Conservation (phyloP, 106 monocot genomes). For the Xerophyta viscosa region DNA sequence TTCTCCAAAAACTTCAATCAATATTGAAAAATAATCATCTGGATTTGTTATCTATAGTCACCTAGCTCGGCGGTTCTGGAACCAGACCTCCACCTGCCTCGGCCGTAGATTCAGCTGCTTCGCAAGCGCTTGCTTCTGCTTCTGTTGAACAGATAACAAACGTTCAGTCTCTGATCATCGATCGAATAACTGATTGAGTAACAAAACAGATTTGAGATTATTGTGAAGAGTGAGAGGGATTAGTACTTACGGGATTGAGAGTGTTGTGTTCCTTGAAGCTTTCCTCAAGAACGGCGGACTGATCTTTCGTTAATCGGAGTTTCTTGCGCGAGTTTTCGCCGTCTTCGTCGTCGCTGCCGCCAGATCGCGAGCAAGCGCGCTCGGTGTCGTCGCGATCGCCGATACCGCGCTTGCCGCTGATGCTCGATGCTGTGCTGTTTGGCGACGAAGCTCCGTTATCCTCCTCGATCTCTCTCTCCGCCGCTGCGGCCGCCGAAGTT, state of each 20-base stretch:
- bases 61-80: constrained; percentile 84
- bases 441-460: constrained; percentile 31
- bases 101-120: constrained; percentile 60
- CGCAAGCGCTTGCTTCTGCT: constrained; percentile 69
- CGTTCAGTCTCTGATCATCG: neutral
- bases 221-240: too few species aligned
- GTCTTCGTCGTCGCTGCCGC: constrained; percentile 43
- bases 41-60: neutral
- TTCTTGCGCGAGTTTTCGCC: constrained; percentile 66
- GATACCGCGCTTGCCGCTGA: too few species aligned
- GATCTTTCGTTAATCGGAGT: constrained; percentile 68
- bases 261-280: constrained; percentile 84
- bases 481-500: constrained; percentile 7
- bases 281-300: constrained; percentile 65
- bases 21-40: neutral
- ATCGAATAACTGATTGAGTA: neutral
- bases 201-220: neutral
- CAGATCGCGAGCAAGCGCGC: constrained; percentile 10
- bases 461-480: constrained; percentile 19
- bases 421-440: constrained; percentile 24
- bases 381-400: constrained; percentile 16
- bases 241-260: constrained; percentile 56
- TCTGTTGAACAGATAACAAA: constrained; percentile 22
- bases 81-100: constrained; percentile 86
- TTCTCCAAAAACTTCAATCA: neutral